phyloP scores from a whole-genome alignment of 2,329 filamentous ascomycete species.

The Apiospora rasikravindrae region DNA sequence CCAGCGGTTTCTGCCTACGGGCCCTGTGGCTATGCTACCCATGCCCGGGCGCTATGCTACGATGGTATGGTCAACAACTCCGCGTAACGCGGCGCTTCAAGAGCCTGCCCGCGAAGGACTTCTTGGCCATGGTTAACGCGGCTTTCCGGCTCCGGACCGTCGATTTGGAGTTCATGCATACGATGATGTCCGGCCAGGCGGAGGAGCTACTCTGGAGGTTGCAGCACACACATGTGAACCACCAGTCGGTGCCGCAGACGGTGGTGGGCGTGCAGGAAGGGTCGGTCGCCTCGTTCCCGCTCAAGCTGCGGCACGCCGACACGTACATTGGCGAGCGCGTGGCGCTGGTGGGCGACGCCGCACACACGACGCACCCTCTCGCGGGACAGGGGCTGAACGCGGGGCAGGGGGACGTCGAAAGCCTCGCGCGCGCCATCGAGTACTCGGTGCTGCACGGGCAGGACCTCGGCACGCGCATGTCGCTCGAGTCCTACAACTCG shows the following conservation, averaged over 20 bases:
- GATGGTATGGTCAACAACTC: slow-evolving; percentile 93
- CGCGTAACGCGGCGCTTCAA: slow-evolving; percentile 82
- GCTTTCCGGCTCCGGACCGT: slow-evolving; percentile 82
- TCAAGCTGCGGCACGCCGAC: slow-evolving; percentile 91
- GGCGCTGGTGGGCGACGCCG: slow-evolving; percentile 90
- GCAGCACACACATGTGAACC: slow-evolving; percentile 66
- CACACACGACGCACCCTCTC: slow-evolving; percentile 92
- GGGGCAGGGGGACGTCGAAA: slow-evolving; percentile 86
- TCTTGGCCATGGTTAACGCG: slow-evolving; percentile 88
- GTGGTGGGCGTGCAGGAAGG: slow-evolving; percentile 76
- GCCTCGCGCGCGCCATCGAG: slow-evolving; percentile 75
- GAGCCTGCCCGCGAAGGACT: slow-evolving; percentile 72
- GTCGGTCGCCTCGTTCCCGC: slow-evolving; percentile 86
- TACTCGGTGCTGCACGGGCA: slow-evolving; percentile 82
- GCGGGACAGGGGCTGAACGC: slow-evolving; percentile 95
- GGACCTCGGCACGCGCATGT: slow-evolving; percentile 81
- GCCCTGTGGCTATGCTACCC: slow-evolving; percentile 89
- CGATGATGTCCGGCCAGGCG: slow-evolving; percentile 59
- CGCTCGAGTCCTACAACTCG: slow-evolving; percentile 79
- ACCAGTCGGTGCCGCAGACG: slow-evolving; percentile 65
- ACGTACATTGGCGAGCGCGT: slow-evolving; percentile 91
- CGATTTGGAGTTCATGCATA: slow-evolving; percentile 85
- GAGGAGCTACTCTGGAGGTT: slow-evolving; percentile 87
- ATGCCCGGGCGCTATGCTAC: slow-evolving; percentile 83
- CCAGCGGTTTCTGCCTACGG: slow-evolving; percentile 91